Base-by-base conservation (phyloP, 495 filamentous ascomycete genomes). In the Trichoderma parareesei region DNA sequence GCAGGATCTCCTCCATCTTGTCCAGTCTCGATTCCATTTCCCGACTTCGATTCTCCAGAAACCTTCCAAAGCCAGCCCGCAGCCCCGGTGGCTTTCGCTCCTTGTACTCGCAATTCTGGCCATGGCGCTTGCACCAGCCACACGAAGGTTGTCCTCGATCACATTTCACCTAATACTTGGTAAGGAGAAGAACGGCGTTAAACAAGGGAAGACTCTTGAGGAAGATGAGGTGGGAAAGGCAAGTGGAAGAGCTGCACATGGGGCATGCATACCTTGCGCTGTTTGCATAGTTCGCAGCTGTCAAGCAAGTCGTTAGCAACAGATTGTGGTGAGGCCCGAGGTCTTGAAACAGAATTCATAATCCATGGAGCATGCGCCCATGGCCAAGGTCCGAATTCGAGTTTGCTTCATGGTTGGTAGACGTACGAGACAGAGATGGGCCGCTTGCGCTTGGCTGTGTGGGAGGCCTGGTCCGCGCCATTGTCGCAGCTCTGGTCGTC, bases 121-220 rank as follows among this genome's bases (percentile, higher is more conserved):
- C 82, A 73, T 95, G 95, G 64, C 90, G 86, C 68, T 80, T 81
- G 71, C 92, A 96, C 91, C 92, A 95, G 55, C 92, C 92, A 74
- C 92, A 96, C 65, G 85, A 86, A 9, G 92, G 92, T 65, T 92
- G 90, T 10, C 87, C 84, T 33, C 90, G 87, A 77, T 94, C 89
- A 73, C 88, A 91, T 80, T 91, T 91, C 59, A 91, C 88, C 80
- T 86, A 40, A 38, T 13, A 38, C n/a, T 8, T 4, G 68, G 11
- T 41, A 41, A 60, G 35, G 11, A 11, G 42, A 37, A 3, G 13
- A 61, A 43, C 18, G 7, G 11, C 9, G 60, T 61, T 43, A 61
- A 38, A 14, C n/a, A 41, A 11, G n/a, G 14, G 5, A 20, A 41
- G 18, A 14, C 6, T 20, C 9, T 35, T 5, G 33, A 57, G 27